These are phyloP conservation scores for Oryza meridionalis DNA, from an alignment of 176 grass and related monocot species.

Conservation along the genomic window DNA sequence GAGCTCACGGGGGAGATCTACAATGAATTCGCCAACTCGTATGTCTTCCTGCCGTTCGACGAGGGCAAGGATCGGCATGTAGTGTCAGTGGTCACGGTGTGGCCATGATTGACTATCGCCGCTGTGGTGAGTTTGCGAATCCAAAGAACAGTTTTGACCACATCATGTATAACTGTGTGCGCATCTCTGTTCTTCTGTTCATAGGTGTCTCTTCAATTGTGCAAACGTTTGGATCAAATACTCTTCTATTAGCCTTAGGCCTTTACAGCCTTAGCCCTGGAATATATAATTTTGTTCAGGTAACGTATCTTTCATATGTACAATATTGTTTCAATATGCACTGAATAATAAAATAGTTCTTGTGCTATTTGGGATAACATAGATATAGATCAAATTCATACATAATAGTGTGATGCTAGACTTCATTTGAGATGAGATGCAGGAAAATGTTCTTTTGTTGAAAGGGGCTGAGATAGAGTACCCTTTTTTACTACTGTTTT, in stretches of 20 bases:
- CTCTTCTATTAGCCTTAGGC: not conserved
- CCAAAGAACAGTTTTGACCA: not conserved
- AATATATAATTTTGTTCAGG: not conserved
- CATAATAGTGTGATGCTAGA: not conserved
- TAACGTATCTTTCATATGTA: not conserved
- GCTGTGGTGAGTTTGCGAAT: not conserved
- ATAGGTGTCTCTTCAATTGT: not conserved
- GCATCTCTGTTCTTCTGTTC: conserved; percentile 17
- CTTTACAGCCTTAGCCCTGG: not conserved
- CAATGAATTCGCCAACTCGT: conserved; percentile 53
- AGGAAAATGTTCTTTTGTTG: not conserved
- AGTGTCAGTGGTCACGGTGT: conserved; percentile 14
- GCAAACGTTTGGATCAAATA: not conserved
- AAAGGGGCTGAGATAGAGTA: not conserved
- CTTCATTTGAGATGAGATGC: not conserved
- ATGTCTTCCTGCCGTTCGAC: conserved; percentile 47
- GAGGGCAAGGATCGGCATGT: conserved; percentile 42
- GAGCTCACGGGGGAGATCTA: conserved; percentile 52
- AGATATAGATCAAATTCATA: not conserved
- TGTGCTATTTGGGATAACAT: not conserved
- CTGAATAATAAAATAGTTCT: not conserved
- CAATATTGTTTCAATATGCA: not conserved
- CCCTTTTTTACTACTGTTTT: not conserved
- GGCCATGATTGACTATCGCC: conserved; percentile 27
- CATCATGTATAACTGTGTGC: not conserved